Base-by-base conservation (phyloP, 2,329 filamentous ascomycete genomes). In the Penicillium sp. region DNA sequence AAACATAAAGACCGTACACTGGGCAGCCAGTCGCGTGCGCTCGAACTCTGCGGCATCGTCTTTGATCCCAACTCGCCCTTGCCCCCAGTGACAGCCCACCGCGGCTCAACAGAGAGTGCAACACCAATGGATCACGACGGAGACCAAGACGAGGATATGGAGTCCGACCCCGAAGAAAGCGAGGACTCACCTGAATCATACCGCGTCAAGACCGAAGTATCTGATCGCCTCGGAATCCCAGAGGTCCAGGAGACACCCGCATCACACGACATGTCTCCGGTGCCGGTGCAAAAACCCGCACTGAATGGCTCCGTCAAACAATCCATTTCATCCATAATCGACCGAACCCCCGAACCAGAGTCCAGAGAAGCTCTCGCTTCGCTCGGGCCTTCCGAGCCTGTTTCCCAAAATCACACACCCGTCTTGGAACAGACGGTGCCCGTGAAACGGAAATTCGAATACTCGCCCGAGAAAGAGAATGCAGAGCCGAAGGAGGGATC, bases 1-100 rank as follows among this genome's bases (percentile, higher is more conserved):
- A 75, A 75, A 57, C 74, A 76, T 62, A 76, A 76, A 52, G 73
- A 76, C 56, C 70, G 73, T 52, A 75, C 69, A 19, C 53, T 76
- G 53, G 73, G 73, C 29, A 76, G 73, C 59, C 73, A 76, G 47
- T 75, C 73, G 13, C 66, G 73, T 14, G 73, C 73, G 5, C 65
- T 76, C n/a, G 73, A 76, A 52, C 63, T 75, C 4, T 76, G 73
- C 41, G 73, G 73, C 7, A 64, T 73, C 3, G 70, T 76, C 8
- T 75, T 68, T 50, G 72, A 76, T 48, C 73, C 73, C 11, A 73
- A 67, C 48, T 67, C 73, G 4, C 73, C 73, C 9, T 65, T 75
- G 13, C 72, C 71, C 0, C 73, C 73, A 5, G 68, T 72, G 5
- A 53, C 67, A 11, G 65, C 63, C 9, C 64, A 73, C 48, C 70